phyloP scores from a whole-genome alignment of 2,329 filamentous ascomycete genomes.

The Fusarium compactum region DNA sequence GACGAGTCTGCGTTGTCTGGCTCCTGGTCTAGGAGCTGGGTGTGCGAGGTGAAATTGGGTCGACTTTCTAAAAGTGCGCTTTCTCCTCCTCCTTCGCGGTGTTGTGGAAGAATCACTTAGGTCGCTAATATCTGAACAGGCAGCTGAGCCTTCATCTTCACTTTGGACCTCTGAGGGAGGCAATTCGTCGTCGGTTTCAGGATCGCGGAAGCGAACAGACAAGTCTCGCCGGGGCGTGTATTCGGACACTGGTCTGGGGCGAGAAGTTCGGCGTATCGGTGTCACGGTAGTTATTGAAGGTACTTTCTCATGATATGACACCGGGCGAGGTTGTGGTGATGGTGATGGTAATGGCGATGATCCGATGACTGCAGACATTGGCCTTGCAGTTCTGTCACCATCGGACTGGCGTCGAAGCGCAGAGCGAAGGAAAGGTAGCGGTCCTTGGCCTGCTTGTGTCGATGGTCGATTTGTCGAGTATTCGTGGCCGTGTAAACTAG shows the following conservation, averaged over 20 bases:
- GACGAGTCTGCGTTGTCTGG: constrained; percentile 73
- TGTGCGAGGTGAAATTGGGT: constrained; percentile 76
- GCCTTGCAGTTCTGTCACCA: constrained; percentile 42
- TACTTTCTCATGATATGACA: constrained; percentile 46
- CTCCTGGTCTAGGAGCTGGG: constrained; percentile 69
- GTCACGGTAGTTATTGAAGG: constrained; percentile 27
- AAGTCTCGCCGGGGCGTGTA: constrained; percentile 56
- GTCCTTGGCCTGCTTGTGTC: constrained; percentile 51
- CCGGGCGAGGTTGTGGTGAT: constrained; percentile 34
- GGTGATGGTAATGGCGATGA: background rate
- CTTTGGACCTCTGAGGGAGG: constrained; percentile 48
- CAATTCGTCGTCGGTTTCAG: constrained; percentile 49
- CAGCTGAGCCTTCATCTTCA: constrained; percentile 62
- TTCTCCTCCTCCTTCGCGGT: constrained; percentile 55
- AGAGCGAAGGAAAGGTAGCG: constrained; percentile 58
- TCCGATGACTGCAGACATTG: constrained; percentile 26
- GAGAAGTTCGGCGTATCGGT: constrained; percentile 38
- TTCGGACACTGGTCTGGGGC: constrained; percentile 54
- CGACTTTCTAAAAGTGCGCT: constrained; percentile 64
- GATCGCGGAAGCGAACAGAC: constrained; percentile 61
- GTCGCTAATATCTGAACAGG: constrained; percentile 59
- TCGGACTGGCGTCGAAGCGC: constrained; percentile 54
- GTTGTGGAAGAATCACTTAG: constrained; percentile 60
- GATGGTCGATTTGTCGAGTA: constrained; percentile 59
- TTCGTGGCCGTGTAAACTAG: constrained; percentile 71